These are phyloP conservation scores for Mycena belliarum DNA, from an alignment of 768 basidiomycete species.

Conservation along the genomic window DNA sequence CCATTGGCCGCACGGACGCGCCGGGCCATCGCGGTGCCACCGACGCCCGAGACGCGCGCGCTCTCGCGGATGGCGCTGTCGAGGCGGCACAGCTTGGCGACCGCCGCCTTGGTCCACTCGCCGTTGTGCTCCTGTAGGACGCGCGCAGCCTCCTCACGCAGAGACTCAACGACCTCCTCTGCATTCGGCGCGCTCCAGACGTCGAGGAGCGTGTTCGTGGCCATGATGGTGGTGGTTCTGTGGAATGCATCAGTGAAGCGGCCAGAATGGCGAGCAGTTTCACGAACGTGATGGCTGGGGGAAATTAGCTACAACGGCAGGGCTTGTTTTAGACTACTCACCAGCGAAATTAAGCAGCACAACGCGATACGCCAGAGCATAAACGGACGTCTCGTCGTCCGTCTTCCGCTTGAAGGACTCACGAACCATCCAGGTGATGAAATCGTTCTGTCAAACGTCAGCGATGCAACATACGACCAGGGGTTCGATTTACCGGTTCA, in stretches of 20 bases:
- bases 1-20: constrained; percentile 2
- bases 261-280: no score
- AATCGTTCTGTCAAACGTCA: constrained; percentile 12
- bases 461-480: background rate
- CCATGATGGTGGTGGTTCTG: constrained; percentile 15
- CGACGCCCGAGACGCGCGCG: constrained; percentile 13
- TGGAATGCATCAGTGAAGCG: background rate
- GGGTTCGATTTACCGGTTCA: constrained; percentile 3
- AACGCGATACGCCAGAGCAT: constrained; percentile 14
- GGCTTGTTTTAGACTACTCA: no score
- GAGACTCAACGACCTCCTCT: background rate
- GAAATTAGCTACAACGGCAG: no score
- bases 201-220: constrained; percentile 16
- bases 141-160: constrained; percentile 16
- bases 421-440: constrained; percentile 23
- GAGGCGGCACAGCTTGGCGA: constrained; percentile 10
- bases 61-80: constrained; percentile 22
- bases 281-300: constrained; percentile 6
- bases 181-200: constrained; percentile 7
- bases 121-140: constrained; percentile 13
- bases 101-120: constrained; percentile 18
- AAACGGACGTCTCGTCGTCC: constrained; percentile 15
- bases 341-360: constrained; percentile 21
- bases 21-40: constrained; percentile 13
- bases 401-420: constrained; percentile 20